Conservation (phyloP, 192 early-diverging fungal species). For the Coemansia sp. region DNA sequence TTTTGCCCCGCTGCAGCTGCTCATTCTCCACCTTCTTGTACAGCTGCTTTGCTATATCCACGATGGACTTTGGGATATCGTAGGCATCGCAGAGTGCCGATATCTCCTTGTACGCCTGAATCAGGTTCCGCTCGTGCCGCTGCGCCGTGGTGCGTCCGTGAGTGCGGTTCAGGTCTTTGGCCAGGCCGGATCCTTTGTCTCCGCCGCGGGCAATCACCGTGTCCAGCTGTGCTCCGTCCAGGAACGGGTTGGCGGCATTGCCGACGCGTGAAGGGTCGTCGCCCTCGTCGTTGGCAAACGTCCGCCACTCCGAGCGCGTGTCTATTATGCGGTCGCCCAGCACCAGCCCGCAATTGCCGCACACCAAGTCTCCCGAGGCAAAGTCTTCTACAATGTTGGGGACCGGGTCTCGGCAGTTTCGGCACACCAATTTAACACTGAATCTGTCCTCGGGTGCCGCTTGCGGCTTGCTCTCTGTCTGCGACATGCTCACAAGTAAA, state of each 20-base stretch:
- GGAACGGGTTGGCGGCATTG: constrained; percentile 38
- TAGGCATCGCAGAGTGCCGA: constrained; percentile 85
- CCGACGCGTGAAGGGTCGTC: constrained; percentile 51
- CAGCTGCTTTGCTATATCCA: constrained; percentile 90
- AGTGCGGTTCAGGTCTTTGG: constrained; percentile 44
- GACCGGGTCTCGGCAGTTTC: constrained; percentile 74
- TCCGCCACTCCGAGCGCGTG: constrained; percentile 95
- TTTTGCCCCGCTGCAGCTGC: constrained; percentile 78
- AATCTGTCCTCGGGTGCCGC: constrained; percentile 6
- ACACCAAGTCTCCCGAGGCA: constrained; percentile 88
- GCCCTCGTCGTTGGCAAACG: constrained; percentile 51
- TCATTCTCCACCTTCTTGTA: constrained; percentile 89
- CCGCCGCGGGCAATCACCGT: constrained; percentile 82
- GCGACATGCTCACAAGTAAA: background rate
- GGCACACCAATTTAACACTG: constrained; percentile 52
- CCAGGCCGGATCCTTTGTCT: constrained; percentile 55
- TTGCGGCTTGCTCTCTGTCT: too few relatives aligned
- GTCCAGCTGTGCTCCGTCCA: constrained; percentile 44
- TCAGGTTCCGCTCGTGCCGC: constrained; percentile 73
- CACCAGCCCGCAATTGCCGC: constrained; percentile 92
- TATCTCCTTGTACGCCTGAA: constrained; percentile 85
- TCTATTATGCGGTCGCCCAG: constrained; percentile 96
- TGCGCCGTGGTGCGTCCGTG: constrained; percentile 64
- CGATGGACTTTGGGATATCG: constrained; percentile 71
- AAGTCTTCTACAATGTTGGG: constrained; percentile 98